Percentiles rank a stretch among this genome's conserved stretches.
Evolutionary conservation across 345 rosid genomes (phyloP).

Genomic region (Melaleuca quinquenervia): DNA sequence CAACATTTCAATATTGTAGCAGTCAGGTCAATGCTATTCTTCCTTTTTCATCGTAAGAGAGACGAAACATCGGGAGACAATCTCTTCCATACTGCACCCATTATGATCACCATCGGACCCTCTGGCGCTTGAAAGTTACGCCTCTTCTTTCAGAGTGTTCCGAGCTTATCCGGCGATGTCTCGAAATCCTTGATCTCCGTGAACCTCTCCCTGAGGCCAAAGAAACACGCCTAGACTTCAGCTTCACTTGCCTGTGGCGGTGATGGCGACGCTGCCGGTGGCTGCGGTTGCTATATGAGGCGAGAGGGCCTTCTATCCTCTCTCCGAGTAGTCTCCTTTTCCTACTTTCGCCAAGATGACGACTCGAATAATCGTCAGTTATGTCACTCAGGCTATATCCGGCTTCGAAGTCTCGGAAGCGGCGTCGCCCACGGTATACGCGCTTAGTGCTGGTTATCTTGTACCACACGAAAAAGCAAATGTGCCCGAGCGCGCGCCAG

Average conservation of each 20-base stretch:
- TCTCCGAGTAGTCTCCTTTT: conserved; percentile 9
- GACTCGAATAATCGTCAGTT: conserved; percentile 7
- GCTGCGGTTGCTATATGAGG: not conserved
- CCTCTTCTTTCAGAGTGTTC: not conserved
- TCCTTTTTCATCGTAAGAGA: not conserved
- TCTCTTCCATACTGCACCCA: not conserved
- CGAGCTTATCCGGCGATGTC: conserved; percentile 9
- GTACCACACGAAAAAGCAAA: conserved; percentile 38
- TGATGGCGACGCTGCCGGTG: conserved; percentile 7
- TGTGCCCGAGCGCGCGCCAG: conserved; percentile 38
- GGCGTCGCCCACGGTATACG: conserved; percentile 9
- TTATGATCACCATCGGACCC: not conserved
- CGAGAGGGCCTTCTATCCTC: not conserved
- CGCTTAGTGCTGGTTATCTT: conserved; percentile 32
- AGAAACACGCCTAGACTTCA: conserved; percentile 25
- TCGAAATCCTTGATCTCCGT: conserved; percentile 21
- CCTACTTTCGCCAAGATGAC: conserved; percentile 1
- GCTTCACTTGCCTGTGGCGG: conserved; percentile 4
- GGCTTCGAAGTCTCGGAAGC: conserved; percentile 30
- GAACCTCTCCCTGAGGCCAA: conserved; percentile 27
- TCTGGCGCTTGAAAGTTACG: conserved; percentile 11
- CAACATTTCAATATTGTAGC: not conserved
- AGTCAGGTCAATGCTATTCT: not conserved
- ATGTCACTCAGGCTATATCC: conserved; percentile 8
- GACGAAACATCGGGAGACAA: not conserved